Evolutionary conservation across 2,329 filamentous ascomycete genomes (phyloP).

Genomic region (Trichoderma sp.): DNA sequence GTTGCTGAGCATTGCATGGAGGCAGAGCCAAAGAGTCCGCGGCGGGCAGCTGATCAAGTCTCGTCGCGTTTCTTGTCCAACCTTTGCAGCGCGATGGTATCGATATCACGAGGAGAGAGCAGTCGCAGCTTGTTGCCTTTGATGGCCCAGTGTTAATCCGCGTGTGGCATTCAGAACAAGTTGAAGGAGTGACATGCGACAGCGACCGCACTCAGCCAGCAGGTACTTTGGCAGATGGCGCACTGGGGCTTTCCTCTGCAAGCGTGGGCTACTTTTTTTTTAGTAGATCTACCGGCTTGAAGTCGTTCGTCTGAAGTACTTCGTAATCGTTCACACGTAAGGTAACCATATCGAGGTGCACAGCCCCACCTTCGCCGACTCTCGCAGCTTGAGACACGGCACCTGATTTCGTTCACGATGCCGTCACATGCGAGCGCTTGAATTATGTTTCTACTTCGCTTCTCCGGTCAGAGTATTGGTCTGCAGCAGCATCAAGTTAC

Average conservation of each 20-base stretch:
- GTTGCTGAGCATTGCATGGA: slow-evolving; percentile 55
- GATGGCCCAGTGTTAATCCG: neutral
- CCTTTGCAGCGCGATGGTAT: neutral
- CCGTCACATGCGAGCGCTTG: neutral
- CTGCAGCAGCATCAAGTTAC: neutral
- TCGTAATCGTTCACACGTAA: neutral
- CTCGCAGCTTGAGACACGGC: neutral
- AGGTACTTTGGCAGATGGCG: neutral
- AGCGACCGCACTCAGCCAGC: neutral
- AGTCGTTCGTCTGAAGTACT: neutral
- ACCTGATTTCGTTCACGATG: neutral
- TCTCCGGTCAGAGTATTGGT: neutral
- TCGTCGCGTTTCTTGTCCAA: neutral
- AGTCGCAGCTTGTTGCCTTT: neutral
- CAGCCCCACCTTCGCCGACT: neutral
- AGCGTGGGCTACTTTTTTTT: neutral
- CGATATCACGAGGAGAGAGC: neutral
- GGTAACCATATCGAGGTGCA: neutral
- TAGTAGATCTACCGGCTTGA: neutral
- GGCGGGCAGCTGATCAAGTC: neutral
- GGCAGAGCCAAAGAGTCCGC: slow-evolving; percentile 17
- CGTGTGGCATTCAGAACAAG: neutral
- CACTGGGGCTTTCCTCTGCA: slow-evolving; percentile 10
- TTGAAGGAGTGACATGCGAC: slow-evolving; percentile 18
- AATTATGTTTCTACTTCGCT: neutral